A percentile compares a stretch with the other conserved stretches of the same genome.
These are phyloP conservation scores for Mortierella hygrophila DNA, from an alignment of 192 early-diverging fungal species.

Conservation along the genomic window DNA sequence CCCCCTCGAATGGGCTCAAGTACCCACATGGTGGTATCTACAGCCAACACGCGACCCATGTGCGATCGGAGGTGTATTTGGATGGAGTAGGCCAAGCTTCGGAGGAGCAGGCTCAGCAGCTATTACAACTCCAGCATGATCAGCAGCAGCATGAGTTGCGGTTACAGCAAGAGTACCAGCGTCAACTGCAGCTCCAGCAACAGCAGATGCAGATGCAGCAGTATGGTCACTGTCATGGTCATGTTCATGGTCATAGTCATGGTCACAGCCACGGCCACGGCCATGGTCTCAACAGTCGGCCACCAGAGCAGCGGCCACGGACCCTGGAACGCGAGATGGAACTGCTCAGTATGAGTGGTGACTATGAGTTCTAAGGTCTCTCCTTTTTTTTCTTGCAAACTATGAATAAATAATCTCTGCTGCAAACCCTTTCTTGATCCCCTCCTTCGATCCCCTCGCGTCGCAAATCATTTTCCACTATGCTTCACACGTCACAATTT, in stretches of 20 bases:
- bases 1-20: slow-evolving; percentile 8
- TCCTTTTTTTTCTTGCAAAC: background rate
- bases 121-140: slow-evolving; percentile 24
- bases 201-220: slow-evolving; percentile 17
- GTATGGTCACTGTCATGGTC: background rate
- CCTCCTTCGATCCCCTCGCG: background rate
- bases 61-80: slow-evolving; percentile 20
- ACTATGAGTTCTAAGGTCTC: slow-evolving; percentile 23
- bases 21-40: slow-evolving; percentile 18
- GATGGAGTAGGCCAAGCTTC: slow-evolving; percentile 10
- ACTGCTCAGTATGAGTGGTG: slow-evolving; percentile 44
- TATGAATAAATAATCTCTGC: background rate
- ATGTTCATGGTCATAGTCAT: slow-evolving; percentile 1
- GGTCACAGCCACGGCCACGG: slow-evolving; percentile 4
- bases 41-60: slow-evolving; percentile 12
- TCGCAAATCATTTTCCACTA: background rate
- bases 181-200: slow-evolving; percentile 24
- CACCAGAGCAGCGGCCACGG: slow-evolving; percentile 21
- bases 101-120: slow-evolving; percentile 33
- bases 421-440: background rate
- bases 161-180: slow-evolving; percentile 29
- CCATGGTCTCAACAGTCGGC: background rate
- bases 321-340: slow-evolving; percentile 40
- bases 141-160: slow-evolving; percentile 36
- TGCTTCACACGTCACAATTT: background rate